Conservation (phyloP, 371 early-diverging fungal genomes). For the Mucor piriformis region DNA sequence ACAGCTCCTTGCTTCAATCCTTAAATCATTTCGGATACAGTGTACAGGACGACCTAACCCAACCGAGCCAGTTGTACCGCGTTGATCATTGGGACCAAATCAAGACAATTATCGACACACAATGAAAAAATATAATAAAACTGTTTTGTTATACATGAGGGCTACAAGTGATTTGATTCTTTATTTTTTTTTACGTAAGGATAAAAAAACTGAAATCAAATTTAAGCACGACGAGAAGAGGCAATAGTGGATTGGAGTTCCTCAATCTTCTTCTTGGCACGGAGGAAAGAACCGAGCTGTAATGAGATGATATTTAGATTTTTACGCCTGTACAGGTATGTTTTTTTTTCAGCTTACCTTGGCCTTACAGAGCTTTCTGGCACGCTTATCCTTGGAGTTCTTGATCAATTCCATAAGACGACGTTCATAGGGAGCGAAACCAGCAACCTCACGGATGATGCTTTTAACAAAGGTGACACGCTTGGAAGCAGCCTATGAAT, state of each 20-base stretch:
- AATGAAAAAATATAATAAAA: not conserved
- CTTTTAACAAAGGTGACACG: constrained; percentile 91
- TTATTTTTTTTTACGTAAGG: not conserved
- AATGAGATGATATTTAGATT: constrained; percentile 80
- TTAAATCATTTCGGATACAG: constrained; percentile 7
- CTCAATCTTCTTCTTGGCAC: constrained; percentile 99
- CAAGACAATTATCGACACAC: constrained; percentile 3
- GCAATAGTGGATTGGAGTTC: constrained; percentile 94
- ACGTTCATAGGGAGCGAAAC: constrained; percentile 98
- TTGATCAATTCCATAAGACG: constrained; percentile 99
- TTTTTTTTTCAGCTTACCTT: constrained; percentile 76
- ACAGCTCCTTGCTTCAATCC: constrained; percentile 32
- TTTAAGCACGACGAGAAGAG: constrained; percentile 86
- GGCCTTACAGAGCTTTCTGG: constrained; percentile 97
- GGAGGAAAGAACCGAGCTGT: constrained; percentile 94
- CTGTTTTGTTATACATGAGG: not conserved
- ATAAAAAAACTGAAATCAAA: not conserved
- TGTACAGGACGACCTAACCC: constrained; percentile 14
- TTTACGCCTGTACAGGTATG: constrained; percentile 46
- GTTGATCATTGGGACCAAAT: constrained; percentile 27
- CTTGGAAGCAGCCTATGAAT: constrained; percentile 74
- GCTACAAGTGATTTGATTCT: not conserved
- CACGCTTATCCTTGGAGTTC: constrained; percentile 99
- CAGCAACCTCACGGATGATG: constrained; percentile 96
- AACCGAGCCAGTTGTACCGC: constrained; percentile 7